Conservation (phyloP, 257 asterid species). For the Gynochthodes officinalis region DNA sequence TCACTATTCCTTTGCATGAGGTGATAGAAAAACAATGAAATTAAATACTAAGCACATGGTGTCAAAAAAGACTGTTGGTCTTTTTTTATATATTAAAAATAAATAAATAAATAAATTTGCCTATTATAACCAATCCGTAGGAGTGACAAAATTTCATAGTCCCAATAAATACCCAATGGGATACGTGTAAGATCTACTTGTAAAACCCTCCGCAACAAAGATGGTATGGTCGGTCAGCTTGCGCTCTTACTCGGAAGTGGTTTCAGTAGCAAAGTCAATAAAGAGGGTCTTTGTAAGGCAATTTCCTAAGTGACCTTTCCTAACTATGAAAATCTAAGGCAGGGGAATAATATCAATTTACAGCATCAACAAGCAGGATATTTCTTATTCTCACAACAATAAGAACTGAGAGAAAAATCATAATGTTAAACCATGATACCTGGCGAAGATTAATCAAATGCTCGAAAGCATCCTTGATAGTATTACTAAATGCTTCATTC, state of each 20-base stretch:
- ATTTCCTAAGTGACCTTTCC: neutral
- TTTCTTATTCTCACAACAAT: neutral
- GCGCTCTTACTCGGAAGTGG: too few species aligned
- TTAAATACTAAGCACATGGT: neutral
- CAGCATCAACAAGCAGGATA: neutral
- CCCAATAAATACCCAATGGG: too few species aligned
- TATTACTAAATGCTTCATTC: slow-evolving; percentile 87
- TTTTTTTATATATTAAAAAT: too few species aligned
- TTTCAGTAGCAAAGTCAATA: neutral
- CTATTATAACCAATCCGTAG: too few species aligned
- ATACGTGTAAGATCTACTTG: too few species aligned
- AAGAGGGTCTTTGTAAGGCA: neutral
- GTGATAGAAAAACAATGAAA: neutral
- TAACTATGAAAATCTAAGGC: neutral
- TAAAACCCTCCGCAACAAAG: too few species aligned
- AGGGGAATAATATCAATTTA: neutral
- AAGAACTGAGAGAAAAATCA: slow-evolving; percentile 4
- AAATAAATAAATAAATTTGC: too few species aligned
- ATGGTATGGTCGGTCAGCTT: too few species aligned
- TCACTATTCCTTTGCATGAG: neutral
- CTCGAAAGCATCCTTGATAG: slow-evolving; percentile 95
- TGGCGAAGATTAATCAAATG: slow-evolving; percentile 92
- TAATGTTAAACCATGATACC: slow-evolving; percentile 37
- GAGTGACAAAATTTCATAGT: too few species aligned
- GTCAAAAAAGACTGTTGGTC: neutral